These are phyloP conservation scores for Lasiodiplodia theobromae DNA, from an alignment of 2,329 filamentous ascomycete species.

Conservation along the genomic window DNA sequence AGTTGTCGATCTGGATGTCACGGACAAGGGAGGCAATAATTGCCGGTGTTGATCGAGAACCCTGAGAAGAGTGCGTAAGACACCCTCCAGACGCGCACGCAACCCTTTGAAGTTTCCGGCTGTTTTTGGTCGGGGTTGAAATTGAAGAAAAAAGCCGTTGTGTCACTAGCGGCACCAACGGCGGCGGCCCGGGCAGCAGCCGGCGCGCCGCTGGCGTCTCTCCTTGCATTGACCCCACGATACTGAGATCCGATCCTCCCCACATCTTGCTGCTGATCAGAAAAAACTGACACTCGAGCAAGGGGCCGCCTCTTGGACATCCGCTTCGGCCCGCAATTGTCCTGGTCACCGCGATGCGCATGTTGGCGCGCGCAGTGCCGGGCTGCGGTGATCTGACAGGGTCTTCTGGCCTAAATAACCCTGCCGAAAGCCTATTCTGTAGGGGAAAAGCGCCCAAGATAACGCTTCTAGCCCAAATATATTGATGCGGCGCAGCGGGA, in stretches of 20 bases:
- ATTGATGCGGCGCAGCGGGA: too few relatives aligned
- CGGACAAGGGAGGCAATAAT: neutral
- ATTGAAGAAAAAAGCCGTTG: neutral
- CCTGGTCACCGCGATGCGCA: neutral
- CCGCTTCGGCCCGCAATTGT: constrained; percentile 10
- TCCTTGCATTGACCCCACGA: neutral
- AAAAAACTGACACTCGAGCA: neutral
- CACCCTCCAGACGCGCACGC: neutral
- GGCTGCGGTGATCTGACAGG: too few relatives aligned
- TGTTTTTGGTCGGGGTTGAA: neutral
- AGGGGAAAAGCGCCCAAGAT: too few relatives aligned
- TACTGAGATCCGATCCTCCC: neutral
- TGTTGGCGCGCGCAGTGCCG: neutral
- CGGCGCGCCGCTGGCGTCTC: neutral
- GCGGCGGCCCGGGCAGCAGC: neutral
- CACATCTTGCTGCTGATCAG: neutral
- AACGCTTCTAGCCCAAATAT: too few relatives aligned
- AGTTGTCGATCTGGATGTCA: neutral
- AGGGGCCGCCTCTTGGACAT: constrained; percentile 1
- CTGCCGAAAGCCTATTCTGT: too few relatives aligned
- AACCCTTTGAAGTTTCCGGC: neutral
- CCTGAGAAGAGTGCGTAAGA: neutral
- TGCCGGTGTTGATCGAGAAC: neutral
- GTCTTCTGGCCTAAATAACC: too few relatives aligned
- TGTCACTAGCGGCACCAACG: neutral